A percentile compares a stretch with the other conserved stretches of the same genome.
Conservation (phyloP, 176 grass and related monocot genomes). For the Rhynchospora breviuscula region DNA sequence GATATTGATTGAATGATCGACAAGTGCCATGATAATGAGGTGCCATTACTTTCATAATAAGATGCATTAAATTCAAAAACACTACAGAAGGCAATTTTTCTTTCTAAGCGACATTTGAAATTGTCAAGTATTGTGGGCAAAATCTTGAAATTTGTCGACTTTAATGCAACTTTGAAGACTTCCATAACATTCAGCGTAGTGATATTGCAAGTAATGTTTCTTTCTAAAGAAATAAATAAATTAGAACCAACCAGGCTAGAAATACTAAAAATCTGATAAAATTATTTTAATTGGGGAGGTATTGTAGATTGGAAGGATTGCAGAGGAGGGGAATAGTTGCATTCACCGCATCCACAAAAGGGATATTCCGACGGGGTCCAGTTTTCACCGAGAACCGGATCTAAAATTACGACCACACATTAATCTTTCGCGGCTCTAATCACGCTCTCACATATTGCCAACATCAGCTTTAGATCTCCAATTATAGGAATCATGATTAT, state of each 20-base stretch:
- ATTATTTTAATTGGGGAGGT: background rate
- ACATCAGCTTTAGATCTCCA: conserved; percentile 11
- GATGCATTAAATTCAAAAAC: no score
- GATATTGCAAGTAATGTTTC: background rate
- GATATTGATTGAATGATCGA: no score
- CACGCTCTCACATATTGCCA: conserved; percentile 15
- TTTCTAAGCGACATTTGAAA: no score
- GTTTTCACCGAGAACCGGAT: background rate
- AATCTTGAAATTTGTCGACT: background rate
- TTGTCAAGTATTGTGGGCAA: background rate
- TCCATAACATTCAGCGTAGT: background rate
- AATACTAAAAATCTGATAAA: background rate
- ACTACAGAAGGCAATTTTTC: no score
- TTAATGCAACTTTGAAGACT: background rate
- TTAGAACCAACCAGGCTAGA: background rate
- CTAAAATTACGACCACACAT: conserved; percentile 13
- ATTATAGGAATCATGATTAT: conserved; percentile 15
- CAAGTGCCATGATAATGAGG: no score
- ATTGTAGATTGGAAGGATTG: background rate
- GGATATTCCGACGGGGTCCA: conserved; percentile 21
- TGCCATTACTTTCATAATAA: no score
- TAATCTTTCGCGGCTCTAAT: conserved; percentile 19
- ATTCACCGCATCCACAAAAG: background rate
- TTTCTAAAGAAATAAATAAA: background rate
- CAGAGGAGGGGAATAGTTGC: background rate